phyloP scores from a whole-genome alignment of 805 yeast species.

The Candida stauntonica region DNA sequence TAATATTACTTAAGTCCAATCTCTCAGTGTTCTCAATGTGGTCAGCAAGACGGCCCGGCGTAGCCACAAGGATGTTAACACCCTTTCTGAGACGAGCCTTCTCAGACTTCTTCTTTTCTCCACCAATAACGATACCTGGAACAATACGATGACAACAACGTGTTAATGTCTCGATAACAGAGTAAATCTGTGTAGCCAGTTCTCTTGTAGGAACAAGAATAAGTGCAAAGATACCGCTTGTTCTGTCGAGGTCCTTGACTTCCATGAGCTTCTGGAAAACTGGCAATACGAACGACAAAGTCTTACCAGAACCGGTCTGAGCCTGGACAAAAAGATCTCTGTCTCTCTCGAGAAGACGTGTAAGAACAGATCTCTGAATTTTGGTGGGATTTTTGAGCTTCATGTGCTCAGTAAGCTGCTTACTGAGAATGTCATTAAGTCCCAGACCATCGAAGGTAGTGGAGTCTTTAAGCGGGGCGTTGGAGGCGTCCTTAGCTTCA shows the following conservation, averaged over 20 bases:
- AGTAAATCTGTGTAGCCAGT: slow-evolving; percentile 82
- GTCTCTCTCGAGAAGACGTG: slow-evolving; percentile 42
- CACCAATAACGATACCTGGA: slow-evolving; percentile 96
- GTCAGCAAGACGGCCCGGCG: slow-evolving; percentile 95
- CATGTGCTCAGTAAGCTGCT: slow-evolving; percentile 54
- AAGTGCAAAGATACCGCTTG: slow-evolving; percentile 83
- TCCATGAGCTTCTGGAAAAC: slow-evolving; percentile 68
- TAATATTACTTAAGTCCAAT: slow-evolving; percentile 64
- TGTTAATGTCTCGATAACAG: slow-evolving; percentile 69
- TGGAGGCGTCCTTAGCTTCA: slow-evolving; percentile 53
- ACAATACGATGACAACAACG: slow-evolving; percentile 83
- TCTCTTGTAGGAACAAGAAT: slow-evolving; percentile 94
- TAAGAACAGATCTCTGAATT: slow-evolving; percentile 79
- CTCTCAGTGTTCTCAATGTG: slow-evolving; percentile 87
- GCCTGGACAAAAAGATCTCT: slow-evolving; percentile 87
- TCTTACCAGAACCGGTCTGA: slow-evolving; percentile 98
- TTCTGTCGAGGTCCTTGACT: slow-evolving; percentile 46
- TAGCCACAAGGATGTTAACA: slow-evolving; percentile 90
- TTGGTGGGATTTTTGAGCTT: slow-evolving; percentile 68
- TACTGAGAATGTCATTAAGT: slow-evolving; percentile 46
- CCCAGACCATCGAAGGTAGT: slow-evolving; percentile 73
- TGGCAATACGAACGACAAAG: slow-evolving; percentile 83
- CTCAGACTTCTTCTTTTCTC: slow-evolving; percentile 95
- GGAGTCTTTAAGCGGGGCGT: slow-evolving; percentile 72
- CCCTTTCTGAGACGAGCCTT: slow-evolving; percentile 96